Percentiles rank a stretch among this genome's conserved stretches.
Conservation (phyloP, 768 basidiomycete species). For the Russula sp. region DNA sequence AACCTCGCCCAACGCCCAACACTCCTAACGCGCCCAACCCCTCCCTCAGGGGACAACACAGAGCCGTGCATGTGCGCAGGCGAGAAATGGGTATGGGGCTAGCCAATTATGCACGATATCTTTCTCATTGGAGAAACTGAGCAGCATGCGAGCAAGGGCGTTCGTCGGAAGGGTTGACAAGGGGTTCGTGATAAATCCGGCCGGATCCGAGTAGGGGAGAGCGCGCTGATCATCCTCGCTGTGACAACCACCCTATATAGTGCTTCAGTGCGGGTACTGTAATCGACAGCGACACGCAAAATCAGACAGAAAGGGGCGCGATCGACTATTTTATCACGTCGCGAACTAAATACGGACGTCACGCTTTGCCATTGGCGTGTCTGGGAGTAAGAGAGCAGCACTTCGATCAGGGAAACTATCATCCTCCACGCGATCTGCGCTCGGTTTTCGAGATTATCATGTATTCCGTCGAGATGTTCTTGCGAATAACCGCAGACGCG, state of each 20-base stretch:
- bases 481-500: too few species aligned
- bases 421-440: too few species aligned
- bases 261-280: not conserved
- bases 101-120: not conserved
- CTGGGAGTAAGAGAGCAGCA: not conserved
- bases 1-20: not conserved
- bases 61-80: not conserved
- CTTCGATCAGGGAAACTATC: not conserved
- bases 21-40: not conserved
- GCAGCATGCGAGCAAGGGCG: not conserved
- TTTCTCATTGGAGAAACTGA: not conserved
- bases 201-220: constrained; percentile 4
- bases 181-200: not conserved
- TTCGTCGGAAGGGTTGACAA: not conserved
- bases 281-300: not conserved
- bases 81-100: constrained; percentile 1
- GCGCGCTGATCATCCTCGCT: constrained; percentile 1
- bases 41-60: not conserved
- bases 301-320: not conserved
- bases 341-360: not conserved
- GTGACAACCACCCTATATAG: too few species aligned
- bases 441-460: not conserved
- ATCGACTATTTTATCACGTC: constrained; percentile 6
- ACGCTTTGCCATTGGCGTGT: too few species aligned
- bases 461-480: not conserved